Base-by-base conservation (phyloP, 352 stramenopile genomes). In the Thalassiosira hispida region DNA sequence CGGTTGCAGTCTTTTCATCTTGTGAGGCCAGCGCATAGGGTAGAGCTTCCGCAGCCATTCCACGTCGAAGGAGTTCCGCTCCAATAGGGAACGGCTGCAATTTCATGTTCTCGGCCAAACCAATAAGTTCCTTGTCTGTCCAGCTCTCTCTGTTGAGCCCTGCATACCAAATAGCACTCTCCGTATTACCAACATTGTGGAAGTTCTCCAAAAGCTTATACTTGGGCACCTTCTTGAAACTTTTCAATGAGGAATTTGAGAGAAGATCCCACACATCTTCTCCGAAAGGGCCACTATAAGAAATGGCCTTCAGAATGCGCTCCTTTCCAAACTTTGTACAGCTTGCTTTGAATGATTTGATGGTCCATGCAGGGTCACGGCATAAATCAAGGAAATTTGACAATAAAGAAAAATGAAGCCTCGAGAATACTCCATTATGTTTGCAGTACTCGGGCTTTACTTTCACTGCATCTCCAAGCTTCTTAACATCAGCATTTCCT, bases 271-370 rank as follows among this genome's bases (percentile, higher is more conserved):
- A 31, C 16, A 31, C 9, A 51, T 73, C 64, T 60, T 73, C 31
- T 20, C 29, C 29, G 64, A 47, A 73, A 38, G 51, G 51, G 42
- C 51, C 51, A 25, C 64, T 38, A 64, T 73, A 73, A 23, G 64
- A 65, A n/a, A 73, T 18, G 29, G 64, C 64, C 57, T 64, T 73
- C 20, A 73, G 33, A 56, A 73, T 64, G 22, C 33, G 49, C 44
- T 73, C 64, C 33, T 73, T 73, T 64, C 64, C 64, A 73, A 73
- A 73, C 49, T 65, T 73, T 40, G 64, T 25, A 56, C 51, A 73
- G 16, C 38, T 65, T 18, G 29, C 38, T 65, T 47, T 31, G 35
- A 60, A 22, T 40, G 46, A n/a, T 52, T 33, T 61, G 51, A 73
- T 31, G 12, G 51, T 51, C 44, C 44, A 73, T 20, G 44, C 56